These are phyloP conservation scores for Mortierella sp. DNA, from an alignment of 371 early-diverging fungal species.

Conservation along the genomic window DNA sequence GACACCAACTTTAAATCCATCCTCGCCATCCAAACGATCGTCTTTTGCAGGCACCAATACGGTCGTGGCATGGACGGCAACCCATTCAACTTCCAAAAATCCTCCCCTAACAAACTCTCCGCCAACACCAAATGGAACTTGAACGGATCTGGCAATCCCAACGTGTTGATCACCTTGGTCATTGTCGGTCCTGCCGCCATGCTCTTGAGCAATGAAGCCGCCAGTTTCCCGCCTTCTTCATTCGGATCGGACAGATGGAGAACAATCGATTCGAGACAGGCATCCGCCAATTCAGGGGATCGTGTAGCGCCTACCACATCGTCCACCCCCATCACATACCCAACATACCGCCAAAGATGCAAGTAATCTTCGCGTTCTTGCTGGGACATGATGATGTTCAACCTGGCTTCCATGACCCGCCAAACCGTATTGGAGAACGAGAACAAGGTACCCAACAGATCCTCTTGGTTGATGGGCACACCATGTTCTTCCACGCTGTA, in stretches of 20 bases:
- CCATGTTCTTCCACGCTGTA: slow-evolving; percentile 32
- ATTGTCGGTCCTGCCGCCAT: not conserved
- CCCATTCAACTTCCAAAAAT: slow-evolving; percentile 24
- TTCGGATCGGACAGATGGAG: slow-evolving; percentile 23
- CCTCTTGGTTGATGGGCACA: slow-evolving; percentile 52
- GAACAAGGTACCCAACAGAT: slow-evolving; percentile 25
- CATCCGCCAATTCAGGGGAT: slow-evolving; percentile 15
- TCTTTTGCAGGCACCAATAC: slow-evolving; percentile 4
- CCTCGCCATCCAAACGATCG: not conserved
- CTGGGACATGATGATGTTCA: slow-evolving; percentile 20
- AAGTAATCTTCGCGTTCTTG: slow-evolving; percentile 39
- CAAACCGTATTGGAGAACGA: slow-evolving; percentile 27
- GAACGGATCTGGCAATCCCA: slow-evolving; percentile 17
- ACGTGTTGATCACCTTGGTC: not conserved
- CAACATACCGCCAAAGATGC: slow-evolving; percentile 44
- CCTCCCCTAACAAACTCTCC: slow-evolving; percentile 18
- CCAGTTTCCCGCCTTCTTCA: slow-evolving; percentile 12
- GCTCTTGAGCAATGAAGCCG: slow-evolving; percentile 2
- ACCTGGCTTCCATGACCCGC: slow-evolving; percentile 24
- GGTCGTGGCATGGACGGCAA: slow-evolving; percentile 3
- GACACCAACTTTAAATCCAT: slow-evolving; percentile 22
- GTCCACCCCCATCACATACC: slow-evolving; percentile 37
- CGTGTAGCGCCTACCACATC: slow-evolving; percentile 15
- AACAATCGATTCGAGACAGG: slow-evolving; percentile 19
- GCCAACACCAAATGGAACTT: slow-evolving; percentile 32